Percentiles rank a stretch among this genome's conserved stretches.
phyloP scores from a whole-genome alignment of 805 yeast species.

The Suhomyces canberraensis region DNA sequence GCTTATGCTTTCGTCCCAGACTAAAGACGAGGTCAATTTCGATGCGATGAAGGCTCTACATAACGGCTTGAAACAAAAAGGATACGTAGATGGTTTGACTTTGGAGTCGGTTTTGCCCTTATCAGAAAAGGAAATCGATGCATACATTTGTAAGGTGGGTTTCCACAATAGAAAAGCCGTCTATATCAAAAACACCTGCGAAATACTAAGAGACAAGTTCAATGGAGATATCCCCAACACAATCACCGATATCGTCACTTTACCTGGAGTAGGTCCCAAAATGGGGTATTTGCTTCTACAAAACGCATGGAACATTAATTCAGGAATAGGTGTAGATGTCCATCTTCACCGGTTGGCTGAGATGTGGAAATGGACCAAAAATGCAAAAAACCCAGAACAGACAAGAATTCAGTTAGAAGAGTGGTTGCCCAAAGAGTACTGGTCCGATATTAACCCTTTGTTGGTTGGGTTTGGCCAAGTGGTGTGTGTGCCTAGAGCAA shows the following conservation, averaged over 20 bases:
- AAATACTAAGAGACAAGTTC: slow-evolving; percentile 46
- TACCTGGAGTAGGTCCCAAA: slow-evolving; percentile 96
- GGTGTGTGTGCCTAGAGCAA: slow-evolving; percentile 69
- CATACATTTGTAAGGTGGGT: slow-evolving; percentile 74
- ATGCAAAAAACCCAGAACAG: slow-evolving; percentile 64
- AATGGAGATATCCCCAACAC: slow-evolving; percentile 72
- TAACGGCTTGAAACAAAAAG: slow-evolving; percentile 35
- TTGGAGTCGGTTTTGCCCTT: slow-evolving; percentile 51
- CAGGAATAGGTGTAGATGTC: slow-evolving; percentile 93
- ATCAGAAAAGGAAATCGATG: slow-evolving; percentile 57
- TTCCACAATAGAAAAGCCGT: slow-evolving; percentile 79
- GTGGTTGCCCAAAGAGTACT: slow-evolving; percentile 70
- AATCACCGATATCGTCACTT: slow-evolving; percentile 56
- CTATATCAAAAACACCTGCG: slow-evolving; percentile 62
- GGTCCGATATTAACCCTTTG: slow-evolving; percentile 84
- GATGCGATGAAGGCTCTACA: slow-evolving; percentile 67
- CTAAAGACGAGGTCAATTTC: slow-evolving; percentile 83
- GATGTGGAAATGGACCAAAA: slow-evolving; percentile 75
- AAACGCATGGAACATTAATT: slow-evolving; percentile 71
- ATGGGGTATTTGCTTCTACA: slow-evolving; percentile 85
- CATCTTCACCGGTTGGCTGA: slow-evolving; percentile 80
- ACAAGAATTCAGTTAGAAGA: slow-evolving; percentile 65
- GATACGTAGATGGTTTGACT: slow-evolving; percentile 50
- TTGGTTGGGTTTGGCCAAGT: slow-evolving; percentile 94
- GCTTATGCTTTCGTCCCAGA: slow-evolving; percentile 85